Conservation (phyloP, 148 eudicot genomes). For the Talinum fruticosum region DNA sequence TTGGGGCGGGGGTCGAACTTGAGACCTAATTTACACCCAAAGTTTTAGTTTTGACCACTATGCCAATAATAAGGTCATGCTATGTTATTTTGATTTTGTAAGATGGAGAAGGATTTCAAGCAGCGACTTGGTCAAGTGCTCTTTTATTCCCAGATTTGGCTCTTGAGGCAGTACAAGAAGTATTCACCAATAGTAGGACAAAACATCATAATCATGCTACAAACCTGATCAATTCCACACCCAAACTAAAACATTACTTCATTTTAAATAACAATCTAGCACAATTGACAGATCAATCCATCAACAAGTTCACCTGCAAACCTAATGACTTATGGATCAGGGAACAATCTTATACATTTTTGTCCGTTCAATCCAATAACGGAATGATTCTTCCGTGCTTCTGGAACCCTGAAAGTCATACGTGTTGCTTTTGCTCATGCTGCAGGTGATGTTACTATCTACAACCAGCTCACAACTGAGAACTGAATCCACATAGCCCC, state of each 20-base stretch:
- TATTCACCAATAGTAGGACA: not conserved
- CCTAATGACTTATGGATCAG: conserved; percentile 10
- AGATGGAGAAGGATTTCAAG: not conserved
- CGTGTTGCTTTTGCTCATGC: conserved; percentile 70
- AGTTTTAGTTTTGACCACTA: no score
- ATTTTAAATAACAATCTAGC: not conserved
- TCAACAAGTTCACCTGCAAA: no score
- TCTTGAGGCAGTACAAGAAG: not conserved
- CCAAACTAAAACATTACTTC: not conserved
- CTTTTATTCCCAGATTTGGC: not conserved
- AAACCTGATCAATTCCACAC: not conserved
- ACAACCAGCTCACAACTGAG: conserved; percentile 27
- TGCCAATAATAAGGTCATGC: no score
- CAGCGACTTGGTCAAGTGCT: not conserved
- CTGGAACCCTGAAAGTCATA: conserved; percentile 64
- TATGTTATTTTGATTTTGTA: not conserved
- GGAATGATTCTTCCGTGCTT: conserved; percentile 46
- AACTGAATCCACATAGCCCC: conserved; percentile 59
- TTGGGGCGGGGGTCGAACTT: no score
- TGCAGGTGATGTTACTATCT: conserved; percentile 17
- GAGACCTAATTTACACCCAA: no score
- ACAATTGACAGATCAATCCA: not conserved
- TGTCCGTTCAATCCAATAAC: conserved; percentile 61
- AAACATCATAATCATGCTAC: not conserved
- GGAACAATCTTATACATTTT: conserved; percentile 60